Conservation (phyloP, 345 rosid genomes). For the Eucalyptus marginata region DNA sequence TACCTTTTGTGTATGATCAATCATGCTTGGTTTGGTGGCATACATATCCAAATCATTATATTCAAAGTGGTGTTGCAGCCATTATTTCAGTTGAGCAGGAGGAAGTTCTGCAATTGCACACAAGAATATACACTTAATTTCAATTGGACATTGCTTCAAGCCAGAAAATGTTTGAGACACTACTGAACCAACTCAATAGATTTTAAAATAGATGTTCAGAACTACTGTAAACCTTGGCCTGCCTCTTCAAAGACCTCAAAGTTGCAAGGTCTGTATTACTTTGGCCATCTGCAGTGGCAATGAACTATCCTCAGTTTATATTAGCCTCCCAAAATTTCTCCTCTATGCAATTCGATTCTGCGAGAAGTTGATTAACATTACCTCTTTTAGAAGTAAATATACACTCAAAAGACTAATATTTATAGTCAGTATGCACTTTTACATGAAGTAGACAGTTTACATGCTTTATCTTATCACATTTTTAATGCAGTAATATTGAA, state of each 20-base stretch:
- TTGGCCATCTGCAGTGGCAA: neutral
- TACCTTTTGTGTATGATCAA: neutral
- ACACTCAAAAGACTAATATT: neutral
- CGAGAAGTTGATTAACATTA: neutral
- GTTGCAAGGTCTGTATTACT: neutral
- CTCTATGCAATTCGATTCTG: neutral
- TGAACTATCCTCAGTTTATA: neutral
- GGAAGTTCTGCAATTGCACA: neutral
- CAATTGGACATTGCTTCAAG: neutral
- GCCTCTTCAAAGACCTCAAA: neutral
- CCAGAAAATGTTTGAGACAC: neutral
- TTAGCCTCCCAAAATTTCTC: neutral
- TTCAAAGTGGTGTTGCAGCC: neutral
- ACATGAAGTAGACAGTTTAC: neutral
- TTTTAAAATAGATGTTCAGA: neutral
- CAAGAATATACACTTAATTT: neutral
- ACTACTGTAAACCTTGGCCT: neutral
- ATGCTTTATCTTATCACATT: neutral
- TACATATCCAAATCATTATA: neutral
- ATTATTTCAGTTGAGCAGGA: neutral
- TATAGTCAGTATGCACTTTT: neutral
- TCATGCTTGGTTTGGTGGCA: neutral
- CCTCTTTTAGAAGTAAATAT: neutral
- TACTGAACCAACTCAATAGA: neutral
- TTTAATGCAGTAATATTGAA: neutral